Evolutionary conservation across 1,284 basidiomycete genomes (phyloP).

Genomic region (Spongispora temasekensis): DNA sequence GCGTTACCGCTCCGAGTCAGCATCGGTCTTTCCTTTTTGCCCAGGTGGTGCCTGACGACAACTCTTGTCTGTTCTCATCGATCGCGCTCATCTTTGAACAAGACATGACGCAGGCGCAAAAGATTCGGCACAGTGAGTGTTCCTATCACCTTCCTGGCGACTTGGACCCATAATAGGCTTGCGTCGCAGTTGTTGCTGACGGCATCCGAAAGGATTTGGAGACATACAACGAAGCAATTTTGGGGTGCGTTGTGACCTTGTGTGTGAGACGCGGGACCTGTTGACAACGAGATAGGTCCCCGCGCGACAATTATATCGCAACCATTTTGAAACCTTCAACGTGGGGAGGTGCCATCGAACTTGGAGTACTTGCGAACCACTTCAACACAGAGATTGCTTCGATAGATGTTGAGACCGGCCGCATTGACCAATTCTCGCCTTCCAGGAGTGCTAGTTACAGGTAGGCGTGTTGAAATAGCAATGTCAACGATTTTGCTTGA

Average conservation of each 20-base stretch:
- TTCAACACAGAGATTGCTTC: conserved; percentile 86
- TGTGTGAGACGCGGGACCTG: neutral
- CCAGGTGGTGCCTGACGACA: conserved; percentile 90
- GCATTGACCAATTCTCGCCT: conserved; percentile 76
- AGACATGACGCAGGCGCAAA: conserved; percentile 62
- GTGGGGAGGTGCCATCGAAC: conserved; percentile 95
- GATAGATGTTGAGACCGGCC: conserved; percentile 88
- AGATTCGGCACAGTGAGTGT: conserved; percentile 64
- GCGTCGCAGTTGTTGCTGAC: conserved; percentile 71
- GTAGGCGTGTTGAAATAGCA: conserved; percentile 12
- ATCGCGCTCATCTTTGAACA: conserved; percentile 85
- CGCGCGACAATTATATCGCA: conserved; percentile 74
- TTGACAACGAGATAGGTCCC: conserved; percentile 49
- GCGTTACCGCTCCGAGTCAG: no score
- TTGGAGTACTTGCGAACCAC: conserved; percentile 78
- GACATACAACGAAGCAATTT: conserved; percentile 80
- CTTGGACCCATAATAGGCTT: conserved; percentile 4
- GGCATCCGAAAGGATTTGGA: conserved; percentile 70
- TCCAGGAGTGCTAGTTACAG: conserved; percentile 38
- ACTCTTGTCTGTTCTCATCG: conserved; percentile 89
- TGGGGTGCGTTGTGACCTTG: conserved; percentile 58
- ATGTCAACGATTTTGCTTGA: conserved; percentile 1
- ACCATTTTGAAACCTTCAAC: conserved; percentile 78
- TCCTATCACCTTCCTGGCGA: neutral
- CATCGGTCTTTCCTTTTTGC: no score